phyloP scores from a whole-genome alignment of 2,329 filamentous ascomycete species.

The Chalaropsis ovoidea region DNA sequence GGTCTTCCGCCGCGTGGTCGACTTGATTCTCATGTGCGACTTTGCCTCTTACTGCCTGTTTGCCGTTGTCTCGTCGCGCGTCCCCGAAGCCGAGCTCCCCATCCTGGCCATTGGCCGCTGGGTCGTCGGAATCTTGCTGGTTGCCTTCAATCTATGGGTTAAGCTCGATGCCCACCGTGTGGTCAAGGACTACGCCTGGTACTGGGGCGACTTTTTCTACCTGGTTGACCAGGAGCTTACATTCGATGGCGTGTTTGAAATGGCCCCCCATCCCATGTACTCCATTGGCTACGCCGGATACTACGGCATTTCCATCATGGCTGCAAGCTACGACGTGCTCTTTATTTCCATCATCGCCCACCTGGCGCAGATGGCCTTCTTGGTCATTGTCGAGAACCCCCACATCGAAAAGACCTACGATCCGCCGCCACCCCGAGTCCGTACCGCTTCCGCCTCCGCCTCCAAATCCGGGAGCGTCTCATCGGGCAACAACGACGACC shows the following conservation, averaged over 20 bases:
- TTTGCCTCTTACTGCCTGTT: conserved; percentile 96
- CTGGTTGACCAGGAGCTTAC: conserved; percentile 95
- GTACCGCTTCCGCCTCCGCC: conserved; percentile 35
- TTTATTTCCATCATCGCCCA: conserved; percentile 95
- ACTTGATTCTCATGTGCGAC: conserved; percentile 97
- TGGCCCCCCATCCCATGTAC: conserved; percentile 98
- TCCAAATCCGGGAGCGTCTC: conserved; percentile 21
- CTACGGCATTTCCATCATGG: conserved; percentile 97
- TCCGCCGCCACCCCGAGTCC: conserved; percentile 64
- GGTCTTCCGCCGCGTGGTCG: conserved; percentile 86
- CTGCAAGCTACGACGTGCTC: conserved; percentile 91
- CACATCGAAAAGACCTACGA: conserved; percentile 99
- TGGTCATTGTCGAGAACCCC: conserved; percentile 85
- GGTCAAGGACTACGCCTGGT: conserved; percentile 98
- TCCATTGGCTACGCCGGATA: conserved; percentile 96
- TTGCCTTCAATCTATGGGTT: conserved; percentile 96
- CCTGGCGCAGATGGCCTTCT: conserved; percentile 85
- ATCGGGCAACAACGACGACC: conserved; percentile 24
- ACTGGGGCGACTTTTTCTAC: conserved; percentile 99
- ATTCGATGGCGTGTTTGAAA: conserved; percentile 97
- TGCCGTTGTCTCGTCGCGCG: conserved; percentile 74
- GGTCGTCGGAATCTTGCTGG: conserved; percentile 63
- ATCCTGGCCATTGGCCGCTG: conserved; percentile 65
- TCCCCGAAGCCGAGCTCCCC: conserved; percentile 60
- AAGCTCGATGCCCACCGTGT: conserved; percentile 96